Percentiles rank a stretch among this genome's conserved stretches.
These are phyloP conservation scores for Blastocystis sp. DNA, from an alignment of 352 stramenopile species.

Conservation along the genomic window DNA sequence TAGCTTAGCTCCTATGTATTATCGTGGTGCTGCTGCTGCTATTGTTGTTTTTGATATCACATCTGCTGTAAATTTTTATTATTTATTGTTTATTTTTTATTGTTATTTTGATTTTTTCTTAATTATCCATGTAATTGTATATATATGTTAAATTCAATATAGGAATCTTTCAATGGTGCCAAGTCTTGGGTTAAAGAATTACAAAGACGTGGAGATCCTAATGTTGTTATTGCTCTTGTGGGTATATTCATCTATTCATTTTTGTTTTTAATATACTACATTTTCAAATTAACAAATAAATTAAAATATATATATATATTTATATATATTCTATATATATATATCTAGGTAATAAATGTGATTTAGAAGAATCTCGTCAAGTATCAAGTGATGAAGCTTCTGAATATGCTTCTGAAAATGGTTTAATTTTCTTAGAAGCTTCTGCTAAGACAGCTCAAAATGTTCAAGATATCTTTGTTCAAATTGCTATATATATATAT, in stretches of 20 bases:
- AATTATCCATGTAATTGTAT: constrained; percentile 14
- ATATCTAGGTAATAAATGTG: constrained; percentile 94
- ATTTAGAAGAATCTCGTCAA: constrained; percentile 83
- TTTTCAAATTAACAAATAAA: constrained; percentile 49
- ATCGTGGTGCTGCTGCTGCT: constrained; percentile 69
- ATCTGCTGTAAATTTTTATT: constrained; percentile 58
- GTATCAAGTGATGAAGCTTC: constrained; percentile 72
- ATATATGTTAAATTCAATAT: neutral
- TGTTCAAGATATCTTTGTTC: constrained; percentile 92
- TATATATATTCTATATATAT: too few species aligned
- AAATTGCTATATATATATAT: too few species aligned
- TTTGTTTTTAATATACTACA: constrained; percentile 36
- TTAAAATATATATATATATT: constrained; percentile 7
- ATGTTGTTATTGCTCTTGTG: constrained; percentile 78
- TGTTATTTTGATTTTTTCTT: constrained; percentile 1
- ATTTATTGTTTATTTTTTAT: constrained; percentile 14
- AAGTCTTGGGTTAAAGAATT: constrained; percentile 99
- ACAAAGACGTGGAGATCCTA: constrained; percentile 84
- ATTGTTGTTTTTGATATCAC: constrained; percentile 90
- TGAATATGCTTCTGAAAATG: constrained; percentile 90
- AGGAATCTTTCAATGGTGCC: constrained; percentile 82
- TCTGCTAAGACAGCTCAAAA: constrained; percentile 96
- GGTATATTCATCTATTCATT: too few species aligned
- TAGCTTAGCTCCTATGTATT: constrained; percentile 90
- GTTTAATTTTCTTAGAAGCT: constrained; percentile 95